Conservation (phyloP, 1,284 basidiomycete species). For the Tilletia setariae region DNA sequence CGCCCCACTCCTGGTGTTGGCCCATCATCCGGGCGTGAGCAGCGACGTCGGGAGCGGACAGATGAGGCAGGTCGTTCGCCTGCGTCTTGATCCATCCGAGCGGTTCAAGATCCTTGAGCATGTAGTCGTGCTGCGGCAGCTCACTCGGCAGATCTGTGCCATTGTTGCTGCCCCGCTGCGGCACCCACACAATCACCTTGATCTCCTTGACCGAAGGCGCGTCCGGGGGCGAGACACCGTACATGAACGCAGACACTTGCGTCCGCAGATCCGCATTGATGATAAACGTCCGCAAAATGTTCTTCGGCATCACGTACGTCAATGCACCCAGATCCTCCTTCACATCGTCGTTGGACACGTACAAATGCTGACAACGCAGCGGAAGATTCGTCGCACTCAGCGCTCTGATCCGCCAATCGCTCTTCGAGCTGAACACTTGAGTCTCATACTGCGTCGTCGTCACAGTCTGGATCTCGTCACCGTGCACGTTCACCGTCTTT, state of each 20-base stretch:
- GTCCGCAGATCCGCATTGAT: conserved; percentile 89
- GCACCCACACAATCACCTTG: conserved; percentile 91
- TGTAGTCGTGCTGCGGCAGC: conserved; percentile 86
- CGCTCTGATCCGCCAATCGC: conserved; percentile 96
- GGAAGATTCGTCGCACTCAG: conserved; percentile 94
- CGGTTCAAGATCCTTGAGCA: conserved; percentile 89
- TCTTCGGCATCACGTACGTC: conserved; percentile 97
- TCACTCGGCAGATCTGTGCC: conserved; percentile 80
- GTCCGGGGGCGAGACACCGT: conserved; percentile 86
- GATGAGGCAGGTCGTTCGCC: conserved; percentile 58
- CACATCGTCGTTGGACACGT: conserved; percentile 98
- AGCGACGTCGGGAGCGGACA: conserved; percentile 90
- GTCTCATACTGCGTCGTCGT: conserved; percentile 99
- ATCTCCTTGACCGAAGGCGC: conserved; percentile 99
- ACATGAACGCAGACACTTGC: conserved; percentile 90
- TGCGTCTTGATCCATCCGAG: conserved; percentile 98
- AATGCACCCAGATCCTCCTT: conserved; percentile 91
- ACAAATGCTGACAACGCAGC: conserved; percentile 93
- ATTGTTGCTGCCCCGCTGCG: conserved; percentile 93
- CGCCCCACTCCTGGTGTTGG: conserved; percentile 88
- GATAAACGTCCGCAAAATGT: conserved; percentile 91
- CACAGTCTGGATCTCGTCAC: conserved; percentile 91
- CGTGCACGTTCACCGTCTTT: conserved; percentile 94
- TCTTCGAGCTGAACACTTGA: conserved; percentile 95
- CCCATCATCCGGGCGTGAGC: conserved; percentile 96